phyloP scores from a whole-genome alignment of 176 grass and related monocot genomes.

The Carex cristatella region DNA sequence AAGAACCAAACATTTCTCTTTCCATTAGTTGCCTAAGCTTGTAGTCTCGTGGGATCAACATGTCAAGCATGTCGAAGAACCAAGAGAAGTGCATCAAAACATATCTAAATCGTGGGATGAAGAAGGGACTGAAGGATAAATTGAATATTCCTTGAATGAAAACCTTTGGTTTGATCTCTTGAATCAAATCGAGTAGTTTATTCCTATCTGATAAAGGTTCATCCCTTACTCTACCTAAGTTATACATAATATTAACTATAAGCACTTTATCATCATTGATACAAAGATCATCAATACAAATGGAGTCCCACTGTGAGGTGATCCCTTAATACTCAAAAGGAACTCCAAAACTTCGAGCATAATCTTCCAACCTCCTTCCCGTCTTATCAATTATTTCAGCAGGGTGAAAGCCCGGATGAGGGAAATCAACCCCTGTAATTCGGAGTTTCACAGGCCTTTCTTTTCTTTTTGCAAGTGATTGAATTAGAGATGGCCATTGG shows the following conservation, averaged over 20 bases:
- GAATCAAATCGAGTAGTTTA: neutral
- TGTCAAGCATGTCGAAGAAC: neutral
- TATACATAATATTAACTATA: neutral
- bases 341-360: neutral
- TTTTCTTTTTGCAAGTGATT: conserved; percentile 20
- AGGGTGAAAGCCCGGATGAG: neutral
- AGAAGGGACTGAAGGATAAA: neutral
- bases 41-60: neutral
- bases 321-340: neutral
- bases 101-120: neutral
- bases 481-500: conserved; percentile 55
- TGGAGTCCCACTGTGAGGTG: neutral
- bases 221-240: neutral
- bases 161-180: neutral
- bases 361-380: neutral
- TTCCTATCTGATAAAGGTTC: neutral
- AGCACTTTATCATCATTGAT: neutral
- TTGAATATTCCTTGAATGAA: neutral
- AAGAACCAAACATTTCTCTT: neutral
- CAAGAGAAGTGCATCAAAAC: neutral
- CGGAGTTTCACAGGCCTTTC: conserved; percentile 32
- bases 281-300: neutral
- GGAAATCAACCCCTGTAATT: conserved; percentile 37
- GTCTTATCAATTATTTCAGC: neutral
- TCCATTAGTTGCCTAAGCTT: neutral